phyloP scores from a whole-genome alignment of 2,329 filamentous ascomycete species.

The Ophiostoma sp. region DNA sequence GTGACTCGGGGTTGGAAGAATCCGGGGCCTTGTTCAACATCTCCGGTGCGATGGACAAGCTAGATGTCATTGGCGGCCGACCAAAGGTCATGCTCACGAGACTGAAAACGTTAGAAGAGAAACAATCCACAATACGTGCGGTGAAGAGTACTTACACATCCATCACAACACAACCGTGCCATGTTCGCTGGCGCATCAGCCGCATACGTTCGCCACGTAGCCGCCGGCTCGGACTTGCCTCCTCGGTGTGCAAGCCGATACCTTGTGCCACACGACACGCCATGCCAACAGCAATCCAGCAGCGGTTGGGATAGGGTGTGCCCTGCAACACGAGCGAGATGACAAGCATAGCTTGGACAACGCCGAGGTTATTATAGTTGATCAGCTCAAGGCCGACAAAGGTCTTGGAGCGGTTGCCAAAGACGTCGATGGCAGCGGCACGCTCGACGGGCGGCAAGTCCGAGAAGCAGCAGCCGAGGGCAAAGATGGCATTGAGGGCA shows the following conservation, averaged over 20 bases:
- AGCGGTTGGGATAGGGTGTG: constrained; percentile 43
- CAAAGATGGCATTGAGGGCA: constrained; percentile 46
- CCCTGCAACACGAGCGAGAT: constrained; percentile 43
- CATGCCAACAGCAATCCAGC: constrained; percentile 46
- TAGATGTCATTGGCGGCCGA: constrained; percentile 26
- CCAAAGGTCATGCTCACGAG: constrained; percentile 29
- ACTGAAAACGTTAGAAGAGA: neutral
- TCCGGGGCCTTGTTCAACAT: neutral
- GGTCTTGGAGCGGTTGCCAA: constrained; percentile 40
- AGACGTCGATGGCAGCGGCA: constrained; percentile 36
- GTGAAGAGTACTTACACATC: constrained; percentile 2
- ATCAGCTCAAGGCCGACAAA: constrained; percentile 43
- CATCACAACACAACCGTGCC: constrained; percentile 25
- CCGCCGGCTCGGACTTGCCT: constrained; percentile 19
- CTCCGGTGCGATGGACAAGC: constrained; percentile 20
- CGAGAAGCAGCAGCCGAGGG: constrained; percentile 36
- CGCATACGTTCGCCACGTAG: constrained; percentile 10
- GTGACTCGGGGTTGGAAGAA: constrained; percentile 5
- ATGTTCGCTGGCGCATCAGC: constrained; percentile 24
- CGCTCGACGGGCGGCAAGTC: constrained; percentile 30
- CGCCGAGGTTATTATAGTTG: constrained; percentile 41
- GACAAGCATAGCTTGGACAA: constrained; percentile 38
- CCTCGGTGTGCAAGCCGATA: constrained; percentile 43
- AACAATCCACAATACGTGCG: neutral
- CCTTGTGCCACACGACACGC: constrained; percentile 45